A percentile compares a stretch with the other conserved stretches of the same genome.
Conservation (phyloP, 2,329 filamentous ascomycete species). For the Colletotrichum lupini region DNA sequence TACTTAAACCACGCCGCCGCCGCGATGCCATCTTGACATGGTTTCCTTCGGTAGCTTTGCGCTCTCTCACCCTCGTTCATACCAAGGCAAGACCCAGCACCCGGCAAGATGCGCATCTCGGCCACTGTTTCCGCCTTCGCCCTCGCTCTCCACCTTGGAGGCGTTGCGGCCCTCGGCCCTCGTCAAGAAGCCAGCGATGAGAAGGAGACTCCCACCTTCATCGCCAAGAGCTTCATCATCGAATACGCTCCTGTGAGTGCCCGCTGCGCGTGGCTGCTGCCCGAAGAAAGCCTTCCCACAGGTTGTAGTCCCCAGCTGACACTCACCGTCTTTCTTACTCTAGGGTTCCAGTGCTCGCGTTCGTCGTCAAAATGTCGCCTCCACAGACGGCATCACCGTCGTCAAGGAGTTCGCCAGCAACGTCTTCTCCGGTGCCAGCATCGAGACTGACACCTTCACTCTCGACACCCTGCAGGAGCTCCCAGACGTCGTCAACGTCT, state of each 20-base stretch:
- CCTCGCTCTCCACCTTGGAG: constrained; percentile 29
- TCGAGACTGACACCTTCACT: constrained; percentile 42
- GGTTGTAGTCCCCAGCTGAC: constrained; percentile 21
- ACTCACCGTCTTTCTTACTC: background rate
- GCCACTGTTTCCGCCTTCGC: constrained; percentile 29
- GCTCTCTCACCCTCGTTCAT: constrained; percentile 11
- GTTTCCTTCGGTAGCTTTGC: constrained; percentile 17
- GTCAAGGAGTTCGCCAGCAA: constrained; percentile 42
- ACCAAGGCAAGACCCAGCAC: constrained; percentile 8
- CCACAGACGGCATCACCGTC: constrained; percentile 37
- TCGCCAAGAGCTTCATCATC: constrained; percentile 39
- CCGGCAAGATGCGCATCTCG: constrained; percentile 33
- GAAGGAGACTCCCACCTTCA: background rate
- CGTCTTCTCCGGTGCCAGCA: constrained; percentile 44
- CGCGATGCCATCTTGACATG: background rate
- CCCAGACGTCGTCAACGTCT: constrained; percentile 48
- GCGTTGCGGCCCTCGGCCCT: constrained; percentile 12
- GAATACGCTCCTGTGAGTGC: constrained; percentile 38
- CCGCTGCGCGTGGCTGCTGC: constrained; percentile 27
- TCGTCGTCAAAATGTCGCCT: constrained; percentile 37
- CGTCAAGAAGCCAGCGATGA: constrained; percentile 12
- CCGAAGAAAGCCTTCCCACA: background rate
- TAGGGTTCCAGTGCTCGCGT: constrained; percentile 27
- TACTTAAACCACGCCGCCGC: constrained; percentile 17
- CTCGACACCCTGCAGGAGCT: constrained; percentile 47